phyloP scores from a whole-genome alignment of 306 rosid genomes.

The Glycyrrhiza uralensis region DNA sequence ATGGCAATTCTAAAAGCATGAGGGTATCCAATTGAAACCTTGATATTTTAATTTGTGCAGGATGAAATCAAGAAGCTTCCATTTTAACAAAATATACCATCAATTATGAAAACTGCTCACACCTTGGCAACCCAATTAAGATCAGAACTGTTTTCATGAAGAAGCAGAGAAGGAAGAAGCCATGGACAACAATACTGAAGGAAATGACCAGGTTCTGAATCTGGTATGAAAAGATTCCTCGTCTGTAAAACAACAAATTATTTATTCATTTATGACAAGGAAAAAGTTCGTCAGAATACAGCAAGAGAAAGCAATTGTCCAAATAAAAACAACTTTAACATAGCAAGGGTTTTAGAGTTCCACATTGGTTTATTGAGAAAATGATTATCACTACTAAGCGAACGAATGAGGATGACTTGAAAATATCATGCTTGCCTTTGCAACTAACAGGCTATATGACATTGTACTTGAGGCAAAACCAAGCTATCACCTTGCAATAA shows the following conservation, averaged over 20 bases:
- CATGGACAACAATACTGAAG: constrained; percentile 76
- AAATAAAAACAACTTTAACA: background rate
- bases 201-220: constrained; percentile 74
- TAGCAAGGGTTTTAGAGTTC: background rate
- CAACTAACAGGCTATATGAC: background rate
- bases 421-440: background rate
- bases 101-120: constrained; percentile 18
- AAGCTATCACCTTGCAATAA: background rate
- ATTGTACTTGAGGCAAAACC: background rate
- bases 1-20: constrained; percentile 13
- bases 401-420: background rate
- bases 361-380: background rate
- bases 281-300: constrained; percentile 6
- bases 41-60: background rate
- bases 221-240: constrained; percentile 70
- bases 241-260: constrained; percentile 50
- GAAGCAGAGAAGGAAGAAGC: constrained; percentile 89
- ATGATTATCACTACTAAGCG: background rate
- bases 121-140: constrained; percentile 81
- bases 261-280: background rate
- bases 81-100: constrained; percentile 1
- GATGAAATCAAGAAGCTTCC: constrained; percentile 16
- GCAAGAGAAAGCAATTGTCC: background rate
- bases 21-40: background rate
- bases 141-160: constrained; percentile 57